phyloP scores from a whole-genome alignment of 148 eudicot genomes.

The Chenopodium album region DNA sequence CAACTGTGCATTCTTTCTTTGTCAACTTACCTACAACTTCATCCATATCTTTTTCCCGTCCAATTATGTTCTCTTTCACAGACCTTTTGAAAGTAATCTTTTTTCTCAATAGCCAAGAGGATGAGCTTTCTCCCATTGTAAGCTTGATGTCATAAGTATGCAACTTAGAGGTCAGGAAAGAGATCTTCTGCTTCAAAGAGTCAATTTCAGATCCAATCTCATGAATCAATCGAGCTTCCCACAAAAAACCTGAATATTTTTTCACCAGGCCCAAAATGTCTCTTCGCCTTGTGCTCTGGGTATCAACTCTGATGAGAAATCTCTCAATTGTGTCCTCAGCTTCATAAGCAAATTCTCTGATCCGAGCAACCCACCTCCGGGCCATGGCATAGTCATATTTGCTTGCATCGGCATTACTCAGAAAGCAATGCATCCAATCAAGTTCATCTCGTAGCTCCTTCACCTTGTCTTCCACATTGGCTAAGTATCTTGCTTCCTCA shows the following conservation, averaged over 20 bases:
- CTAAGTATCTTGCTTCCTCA: constrained; percentile 26
- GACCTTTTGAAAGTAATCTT: not conserved
- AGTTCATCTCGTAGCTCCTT: constrained; percentile 21
- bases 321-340: constrained; percentile 30
- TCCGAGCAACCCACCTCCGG: constrained; percentile 29
- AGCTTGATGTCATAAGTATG: constrained; percentile 23
- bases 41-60: not conserved
- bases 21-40: not conserved
- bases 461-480: constrained; percentile 15
- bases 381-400: constrained; percentile 17
- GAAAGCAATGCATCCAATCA: constrained; percentile 32
- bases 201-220: constrained; percentile 18
- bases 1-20: not conserved
- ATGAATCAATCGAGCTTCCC: constrained; percentile 2
- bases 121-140: constrained; percentile 3
- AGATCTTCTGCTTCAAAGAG: constrained; percentile 19
- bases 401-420: constrained; percentile 18
- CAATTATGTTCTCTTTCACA: constrained; percentile 15
- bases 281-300: not conserved
- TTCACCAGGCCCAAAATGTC: not conserved
- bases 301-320: constrained; percentile 14
- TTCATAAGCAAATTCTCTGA: constrained; percentile 33
- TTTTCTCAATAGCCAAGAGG: not conserved
- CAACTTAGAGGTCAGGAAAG: constrained; percentile 19
- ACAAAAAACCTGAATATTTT: constrained; percentile 9